Evolutionary conservation across 2,329 filamentous ascomycete genomes (phyloP), one percentile per base, ranked within the genome.

Genomic region (Colletotrichum abscissum): DNA sequence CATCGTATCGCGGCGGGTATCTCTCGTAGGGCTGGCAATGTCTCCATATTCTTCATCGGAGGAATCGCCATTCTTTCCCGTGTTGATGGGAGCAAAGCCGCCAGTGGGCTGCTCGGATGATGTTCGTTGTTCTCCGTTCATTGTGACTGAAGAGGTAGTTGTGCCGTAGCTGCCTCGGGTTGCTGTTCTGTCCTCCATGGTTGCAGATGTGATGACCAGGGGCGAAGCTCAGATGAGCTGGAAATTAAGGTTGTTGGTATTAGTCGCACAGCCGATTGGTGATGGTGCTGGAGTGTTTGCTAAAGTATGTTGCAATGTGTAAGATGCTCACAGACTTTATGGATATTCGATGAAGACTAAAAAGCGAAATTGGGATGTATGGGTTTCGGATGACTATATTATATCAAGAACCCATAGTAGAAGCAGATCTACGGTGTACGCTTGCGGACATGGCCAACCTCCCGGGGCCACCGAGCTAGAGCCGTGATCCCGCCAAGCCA

Each of bases 61-160:
- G 3, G 67, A 64, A 9, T 73, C 55, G 60, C 59, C 70, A 26
- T 60, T 22, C 42, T 65, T 70, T 22, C 60, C 66, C 16, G 70
- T 65, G 46, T 70, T 65, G 35, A 70, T 70, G 33, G 70, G 66
- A 19, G 67, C 60, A 46, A 73, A 70, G n/a, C 67, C 56, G 19
- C 16, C 66, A 4, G 58, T 49, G 58, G 28, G 38, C 30, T 64
- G 67, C 2, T 70, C 60, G 55, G 46, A 59, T 42, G 67, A 60
- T 3, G 55, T 7, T 28, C 60, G 54, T 9, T 52, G 38, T 24
- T 56, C 66, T 8, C 55, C 55, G 60, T 52, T 30, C 46, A 69
- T 65, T 30, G 70, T 73, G 54, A 69, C 54, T 6, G 70, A 73
- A 19, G 70, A 69, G 28, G 49, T 35, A 3, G 38, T 35, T n/a